Evolutionary conservation across 163 green algal genomes (phyloP).

Genomic region (Trebouxia gelatinosa): DNA sequence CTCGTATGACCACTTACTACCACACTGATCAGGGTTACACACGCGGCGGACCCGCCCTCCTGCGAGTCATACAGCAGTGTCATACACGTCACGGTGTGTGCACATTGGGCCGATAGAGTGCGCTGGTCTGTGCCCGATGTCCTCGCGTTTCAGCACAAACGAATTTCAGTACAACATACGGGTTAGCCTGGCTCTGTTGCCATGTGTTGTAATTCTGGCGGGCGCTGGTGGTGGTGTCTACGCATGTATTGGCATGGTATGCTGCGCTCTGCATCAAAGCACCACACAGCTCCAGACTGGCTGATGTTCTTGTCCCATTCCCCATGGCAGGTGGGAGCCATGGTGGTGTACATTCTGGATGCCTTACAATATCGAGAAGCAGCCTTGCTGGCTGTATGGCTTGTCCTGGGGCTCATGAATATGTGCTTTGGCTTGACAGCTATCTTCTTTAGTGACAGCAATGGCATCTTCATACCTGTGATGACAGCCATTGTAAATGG

Average conservation of each 20-base stretch:
- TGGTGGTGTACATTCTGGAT: conserved; percentile 89
- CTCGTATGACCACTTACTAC: no score
- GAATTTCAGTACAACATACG: conserved; percentile 53
- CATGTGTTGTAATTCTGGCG: conserved; percentile 54
- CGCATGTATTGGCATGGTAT: conserved; percentile 59
- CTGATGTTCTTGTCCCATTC: background rate
- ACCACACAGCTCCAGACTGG: background rate
- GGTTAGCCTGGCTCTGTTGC: conserved; percentile 52
- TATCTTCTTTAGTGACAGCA: conserved; percentile 30
- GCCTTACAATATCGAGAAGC: conserved; percentile 59
- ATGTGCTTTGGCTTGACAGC: conserved; percentile 56
- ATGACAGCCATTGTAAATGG: conserved; percentile 42
- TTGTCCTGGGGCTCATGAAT: conserved; percentile 64
- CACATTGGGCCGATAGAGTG: no score
- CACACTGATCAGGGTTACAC: no score
- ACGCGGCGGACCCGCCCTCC: no score
- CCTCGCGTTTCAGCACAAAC: conserved; percentile 11
- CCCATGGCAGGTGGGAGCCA: conserved; percentile 59
- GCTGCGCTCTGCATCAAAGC: background rate
- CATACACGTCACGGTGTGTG: no score
- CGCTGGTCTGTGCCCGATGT: no score
- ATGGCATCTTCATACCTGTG: conserved; percentile 39
- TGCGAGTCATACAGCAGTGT: no score
- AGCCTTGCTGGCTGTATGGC: conserved; percentile 67
- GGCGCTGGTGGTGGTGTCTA: conserved; percentile 58